phyloP scores from a whole-genome alignment of 106 monocot genomes.

The Dendrobium nobile region DNA sequence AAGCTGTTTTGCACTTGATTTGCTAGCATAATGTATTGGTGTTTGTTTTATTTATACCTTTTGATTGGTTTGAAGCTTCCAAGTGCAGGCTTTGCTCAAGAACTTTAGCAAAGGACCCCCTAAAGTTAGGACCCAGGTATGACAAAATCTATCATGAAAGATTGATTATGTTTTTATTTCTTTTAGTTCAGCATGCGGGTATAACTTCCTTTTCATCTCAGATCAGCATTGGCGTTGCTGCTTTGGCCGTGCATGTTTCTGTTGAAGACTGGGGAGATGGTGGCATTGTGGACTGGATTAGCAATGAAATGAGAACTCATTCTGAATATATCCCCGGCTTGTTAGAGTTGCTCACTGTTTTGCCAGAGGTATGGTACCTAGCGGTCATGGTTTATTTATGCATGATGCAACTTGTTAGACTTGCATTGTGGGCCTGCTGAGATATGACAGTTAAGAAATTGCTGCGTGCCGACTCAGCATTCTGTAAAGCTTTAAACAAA shows the following conservation, averaged over 20 bases:
- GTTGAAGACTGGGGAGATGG: conserved; percentile 84
- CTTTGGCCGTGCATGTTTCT: conserved; percentile 92
- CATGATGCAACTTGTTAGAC: not conserved
- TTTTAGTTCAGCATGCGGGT: not conserved
- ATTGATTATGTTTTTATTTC: not conserved
- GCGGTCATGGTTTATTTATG: not conserved
- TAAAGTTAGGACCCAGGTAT: conserved; percentile 96
- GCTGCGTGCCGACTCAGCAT: not conserved
- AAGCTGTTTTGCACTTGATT: not conserved
- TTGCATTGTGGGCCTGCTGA: not conserved
- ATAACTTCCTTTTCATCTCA: conserved; percentile 22
- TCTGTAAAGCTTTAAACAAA: not conserved
- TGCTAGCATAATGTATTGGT: not conserved
- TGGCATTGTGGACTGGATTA: conserved; percentile 89
- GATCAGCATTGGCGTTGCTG: conserved; percentile 93
- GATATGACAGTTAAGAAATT: not conserved
- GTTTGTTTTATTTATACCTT: not conserved
- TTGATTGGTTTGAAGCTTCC: conserved; percentile 4
- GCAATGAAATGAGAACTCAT: conserved; percentile 75
- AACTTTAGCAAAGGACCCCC: conserved; percentile 76
- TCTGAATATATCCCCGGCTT: conserved; percentile 77
- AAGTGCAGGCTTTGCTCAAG: conserved; percentile 71
- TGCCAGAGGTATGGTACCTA: conserved; percentile 63
- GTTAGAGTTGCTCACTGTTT: conserved; percentile 76
- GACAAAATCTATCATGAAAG: not conserved